phyloP scores from a whole-genome alignment of 1,284 basidiomycete species.

The Gomphus sp. region DNA sequence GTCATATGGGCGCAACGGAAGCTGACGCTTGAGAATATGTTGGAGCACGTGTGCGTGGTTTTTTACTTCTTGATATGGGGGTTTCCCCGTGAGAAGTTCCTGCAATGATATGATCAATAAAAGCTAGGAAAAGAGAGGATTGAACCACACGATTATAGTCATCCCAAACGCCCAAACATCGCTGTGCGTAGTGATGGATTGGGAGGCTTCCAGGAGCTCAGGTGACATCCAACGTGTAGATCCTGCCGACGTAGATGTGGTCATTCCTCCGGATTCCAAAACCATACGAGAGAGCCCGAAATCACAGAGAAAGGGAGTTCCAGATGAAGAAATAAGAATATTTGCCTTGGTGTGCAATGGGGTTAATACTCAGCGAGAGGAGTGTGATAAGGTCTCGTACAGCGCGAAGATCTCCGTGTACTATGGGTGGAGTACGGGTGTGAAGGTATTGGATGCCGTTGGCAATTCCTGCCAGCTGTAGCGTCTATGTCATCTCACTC shows the following conservation, averaged over 20 bases:
- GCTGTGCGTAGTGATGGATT: too few species aligned
- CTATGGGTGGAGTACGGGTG: background rate
- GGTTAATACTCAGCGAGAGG: background rate
- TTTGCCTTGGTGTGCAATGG: background rate
- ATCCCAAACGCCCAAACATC: too few species aligned
- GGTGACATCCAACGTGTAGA: conserved; percentile 1
- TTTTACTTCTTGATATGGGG: background rate
- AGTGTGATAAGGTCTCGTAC: background rate
- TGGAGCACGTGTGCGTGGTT: background rate
- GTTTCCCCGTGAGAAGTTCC: background rate
- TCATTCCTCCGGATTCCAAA: background rate
- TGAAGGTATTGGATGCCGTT: too few species aligned
- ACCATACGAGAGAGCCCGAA: background rate
- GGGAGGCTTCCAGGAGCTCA: background rate
- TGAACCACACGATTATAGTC: too few species aligned
- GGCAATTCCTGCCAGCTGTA: background rate
- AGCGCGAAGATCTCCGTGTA: background rate
- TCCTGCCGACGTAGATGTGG: background rate
- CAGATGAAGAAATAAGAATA: background rate
- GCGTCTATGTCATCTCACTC: too few species aligned
- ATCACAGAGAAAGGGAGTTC: background rate
- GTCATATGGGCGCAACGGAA: background rate
- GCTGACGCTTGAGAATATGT: background rate
- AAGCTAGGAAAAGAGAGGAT: background rate
- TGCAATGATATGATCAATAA: background rate